Evolutionary conservation across 768 basidiomycete genomes (phyloP).

Genomic region (Hydnum rufescens): DNA sequence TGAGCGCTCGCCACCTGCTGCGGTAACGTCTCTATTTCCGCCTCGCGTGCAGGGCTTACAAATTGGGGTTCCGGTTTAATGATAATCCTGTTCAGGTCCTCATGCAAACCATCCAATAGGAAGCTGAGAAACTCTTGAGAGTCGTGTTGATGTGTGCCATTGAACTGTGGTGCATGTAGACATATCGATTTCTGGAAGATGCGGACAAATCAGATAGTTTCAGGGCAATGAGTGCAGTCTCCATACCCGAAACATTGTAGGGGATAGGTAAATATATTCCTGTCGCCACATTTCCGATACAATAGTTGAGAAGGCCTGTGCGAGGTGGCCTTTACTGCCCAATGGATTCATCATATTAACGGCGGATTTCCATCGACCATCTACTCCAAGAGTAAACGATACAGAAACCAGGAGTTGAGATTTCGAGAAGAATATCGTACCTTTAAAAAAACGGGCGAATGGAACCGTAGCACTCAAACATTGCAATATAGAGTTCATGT

Average conservation of each 20-base stretch:
- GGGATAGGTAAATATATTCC: constrained; percentile 64
- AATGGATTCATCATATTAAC: constrained; percentile 74
- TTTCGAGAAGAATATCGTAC: constrained; percentile 23
- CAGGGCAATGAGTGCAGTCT: constrained; percentile 7
- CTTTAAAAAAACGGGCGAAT: constrained; percentile 80
- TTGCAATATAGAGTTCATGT: constrained; percentile 97
- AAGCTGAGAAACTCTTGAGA: constrained; percentile 94
- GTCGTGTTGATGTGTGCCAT: constrained; percentile 82
- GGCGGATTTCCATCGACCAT: constrained; percentile 60
- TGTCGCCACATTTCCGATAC: constrained; percentile 77
- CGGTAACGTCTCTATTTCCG: constrained; percentile 70
- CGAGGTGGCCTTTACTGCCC: constrained; percentile 71
- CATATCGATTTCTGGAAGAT: constrained; percentile 36
- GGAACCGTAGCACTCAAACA: constrained; percentile 89
- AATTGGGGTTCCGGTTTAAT: constrained; percentile 42
- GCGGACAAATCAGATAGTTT: constrained; percentile 12
- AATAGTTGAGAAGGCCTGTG: constrained; percentile 63
- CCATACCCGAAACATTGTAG: constrained; percentile 66
- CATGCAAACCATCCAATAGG: constrained; percentile 80
- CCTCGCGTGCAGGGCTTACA: constrained; percentile 60
- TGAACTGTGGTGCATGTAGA: constrained; percentile 48
- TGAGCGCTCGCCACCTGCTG: constrained; percentile 75
- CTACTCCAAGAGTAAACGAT: constrained; percentile 19
- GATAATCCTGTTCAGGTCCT: constrained; percentile 69
- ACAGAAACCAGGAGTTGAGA: neutral